A percentile compares a stretch with the other conserved stretches of the same genome.
Evolutionary conservation across 768 basidiomycete genomes (phyloP).

Genomic region (Lenzites betulinus): DNA sequence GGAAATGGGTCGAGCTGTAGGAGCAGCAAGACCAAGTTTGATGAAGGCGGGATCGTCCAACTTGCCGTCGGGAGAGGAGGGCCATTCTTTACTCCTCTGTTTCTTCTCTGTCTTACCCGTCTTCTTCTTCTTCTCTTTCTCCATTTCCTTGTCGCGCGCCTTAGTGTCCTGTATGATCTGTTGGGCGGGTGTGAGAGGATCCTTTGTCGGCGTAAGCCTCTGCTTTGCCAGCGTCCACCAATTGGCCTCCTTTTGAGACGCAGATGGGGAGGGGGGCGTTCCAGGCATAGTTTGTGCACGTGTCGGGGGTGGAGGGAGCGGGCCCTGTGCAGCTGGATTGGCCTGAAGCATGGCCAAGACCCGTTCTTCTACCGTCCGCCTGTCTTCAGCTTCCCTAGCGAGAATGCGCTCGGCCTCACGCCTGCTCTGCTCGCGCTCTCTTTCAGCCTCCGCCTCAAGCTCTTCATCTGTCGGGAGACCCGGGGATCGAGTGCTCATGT

Average conservation of each 20-base stretch:
- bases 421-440: conserved; percentile 74
- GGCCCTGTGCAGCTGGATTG: conserved; percentile 33
- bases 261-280: conserved; percentile 62
- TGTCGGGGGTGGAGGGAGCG: conserved; percentile 57
- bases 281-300: conserved; percentile 49
- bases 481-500: conserved; percentile 38
- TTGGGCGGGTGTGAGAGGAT: conserved; percentile 80
- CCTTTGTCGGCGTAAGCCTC: conserved; percentile 77
- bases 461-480: conserved; percentile 69
- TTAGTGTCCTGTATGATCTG: conserved; percentile 79
- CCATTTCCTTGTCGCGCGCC: conserved; percentile 58
- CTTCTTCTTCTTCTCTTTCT: conserved; percentile 45
- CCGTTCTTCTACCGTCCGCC: conserved; percentile 64
- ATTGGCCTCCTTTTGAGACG: conserved; percentile 62
- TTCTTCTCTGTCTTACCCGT: conserved; percentile 25
- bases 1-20: conserved; percentile 49
- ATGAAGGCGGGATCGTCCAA: conserved; percentile 58
- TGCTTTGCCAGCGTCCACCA: conserved; percentile 83
- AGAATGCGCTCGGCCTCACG: conserved; percentile 80
- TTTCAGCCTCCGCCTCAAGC: conserved; percentile 77
- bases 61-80: conserved; percentile 52
- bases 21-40: conserved; percentile 50
- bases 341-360: conserved; percentile 74
- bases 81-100: conserved; percentile 49
- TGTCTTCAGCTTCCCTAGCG: conserved; percentile 67